Percentiles rank a stretch among this genome's conserved stretches.
Evolutionary conservation across 202 grass and related monocot species (phyloP).

Genomic region (Panicum virgatum): DNA sequence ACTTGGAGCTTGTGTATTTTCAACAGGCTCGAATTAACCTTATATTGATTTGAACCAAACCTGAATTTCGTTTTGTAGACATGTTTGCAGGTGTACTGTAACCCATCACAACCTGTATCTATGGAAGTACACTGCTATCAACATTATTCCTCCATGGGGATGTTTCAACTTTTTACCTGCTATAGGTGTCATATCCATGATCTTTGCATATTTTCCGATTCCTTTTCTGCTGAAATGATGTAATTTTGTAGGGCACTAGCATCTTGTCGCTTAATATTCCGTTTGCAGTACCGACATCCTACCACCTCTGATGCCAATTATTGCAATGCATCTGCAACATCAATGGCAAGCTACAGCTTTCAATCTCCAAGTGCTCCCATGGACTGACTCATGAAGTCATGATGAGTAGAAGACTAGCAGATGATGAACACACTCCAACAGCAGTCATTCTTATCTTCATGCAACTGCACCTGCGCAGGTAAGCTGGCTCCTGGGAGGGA

Average conservation of each 20-base stretch:
- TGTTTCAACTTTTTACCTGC: conserved; percentile 36
- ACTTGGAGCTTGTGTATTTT: conserved; percentile 27
- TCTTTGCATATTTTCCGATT: conserved; percentile 44
- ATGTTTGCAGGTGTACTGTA: not conserved
- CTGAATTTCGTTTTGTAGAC: not conserved
- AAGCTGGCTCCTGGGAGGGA: conserved; percentile 33
- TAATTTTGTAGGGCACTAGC: conserved; percentile 37
- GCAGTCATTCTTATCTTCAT: conserved; percentile 27
- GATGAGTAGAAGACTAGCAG: not conserved
- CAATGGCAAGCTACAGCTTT: conserved; percentile 32
- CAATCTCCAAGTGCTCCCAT: not conserved
- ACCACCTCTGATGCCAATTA: conserved; percentile 4
- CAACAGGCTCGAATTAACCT: not conserved
- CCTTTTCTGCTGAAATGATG: conserved; percentile 28
- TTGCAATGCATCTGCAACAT: conserved; percentile 32
- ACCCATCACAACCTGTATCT: not conserved
- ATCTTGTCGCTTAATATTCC: conserved; percentile 27
- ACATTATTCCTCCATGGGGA: conserved; percentile 14
- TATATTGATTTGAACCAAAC: conserved; percentile 14
- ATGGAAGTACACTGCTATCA: conserved; percentile 25
- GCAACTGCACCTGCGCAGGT: conserved; percentile 25
- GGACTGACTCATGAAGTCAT: not conserved
- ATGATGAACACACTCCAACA: conserved; percentile 37
- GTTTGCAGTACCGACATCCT: conserved; percentile 26
- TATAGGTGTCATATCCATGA: conserved; percentile 9